Base-by-base conservation (phyloP, 306 rosid species). In the Urtica urens region DNA sequence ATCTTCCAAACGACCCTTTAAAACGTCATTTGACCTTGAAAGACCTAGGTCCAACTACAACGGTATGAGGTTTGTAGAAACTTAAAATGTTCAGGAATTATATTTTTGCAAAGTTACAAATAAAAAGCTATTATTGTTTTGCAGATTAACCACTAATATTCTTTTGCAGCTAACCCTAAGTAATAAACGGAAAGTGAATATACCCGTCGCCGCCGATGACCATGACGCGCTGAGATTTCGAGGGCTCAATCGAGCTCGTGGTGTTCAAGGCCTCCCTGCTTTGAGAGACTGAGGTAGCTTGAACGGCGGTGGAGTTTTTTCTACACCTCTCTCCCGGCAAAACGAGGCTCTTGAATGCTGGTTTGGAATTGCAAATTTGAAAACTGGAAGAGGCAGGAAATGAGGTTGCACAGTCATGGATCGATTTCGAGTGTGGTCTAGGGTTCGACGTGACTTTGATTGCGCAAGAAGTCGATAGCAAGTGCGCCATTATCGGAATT, bases 161-260 rank as follows among this genome's bases (percentile, higher is more conserved):
- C n/a, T n/a, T n/a, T n/a, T n/a, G n/a, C n/a, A n/a, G n/a, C n/a
- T n/a, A n/a, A n/a, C n/a, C n/a, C n/a, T n/a, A n/a, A n/a, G n/a
- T n/a, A n/a, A n/a, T n/a, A n/a, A n/a, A n/a, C n/a, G n/a, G n/a
- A n/a, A n/a, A n/a, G n/a, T n/a, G n/a, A n/a, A n/a, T n/a, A n/a
- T n/a, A n/a, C 49, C 97, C 97, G 69, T 90, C 97, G 38, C 97
- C 97, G 25, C 95, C 97, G 40, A 90, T 77, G 66, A 90, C 85
- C 94, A 90, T 77, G 29, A 79, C 94, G 19, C 90, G 72, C 60
- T 77, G 63, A 17, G 90, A 51, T 63, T 84, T 90, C 18, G 72
- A 72, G 59, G 72, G 72, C 40, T 52, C 73, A n/a, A 58, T 49
- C 0, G 70, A 70, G 62, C 62, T 70, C 23, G 82, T 65, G 67